phyloP scores from a whole-genome alignment of 169 alveolate genomes.

The Plasmodium blacklocki region DNA sequence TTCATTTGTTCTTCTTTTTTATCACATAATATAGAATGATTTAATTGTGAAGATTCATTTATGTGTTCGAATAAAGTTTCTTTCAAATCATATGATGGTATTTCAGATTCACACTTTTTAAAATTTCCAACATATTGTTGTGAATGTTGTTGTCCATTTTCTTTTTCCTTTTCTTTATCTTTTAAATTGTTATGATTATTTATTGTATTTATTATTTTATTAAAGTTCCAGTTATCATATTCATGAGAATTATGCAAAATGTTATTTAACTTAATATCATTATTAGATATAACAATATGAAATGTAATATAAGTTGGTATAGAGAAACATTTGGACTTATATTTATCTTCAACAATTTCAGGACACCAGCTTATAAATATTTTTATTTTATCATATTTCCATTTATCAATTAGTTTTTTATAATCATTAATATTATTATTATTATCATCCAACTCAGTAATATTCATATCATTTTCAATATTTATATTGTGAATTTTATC shows the following conservation, averaged over 20 bases:
- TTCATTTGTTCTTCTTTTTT: neutral
- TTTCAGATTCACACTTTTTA: no score
- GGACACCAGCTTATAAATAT: conserved; percentile 71
- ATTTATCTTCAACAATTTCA: conserved; percentile 71
- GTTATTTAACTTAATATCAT: neutral
- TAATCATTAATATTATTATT: conserved; percentile 11
- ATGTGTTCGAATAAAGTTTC: no score
- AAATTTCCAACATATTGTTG: no score
- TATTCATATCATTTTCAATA: neutral
- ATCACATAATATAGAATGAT: neutral
- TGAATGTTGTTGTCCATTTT: neutral
- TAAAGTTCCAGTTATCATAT: conserved; percentile 31
- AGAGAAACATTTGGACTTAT: conserved; percentile 73
- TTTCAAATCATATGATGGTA: no score
- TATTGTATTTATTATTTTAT: conserved; percentile 17
- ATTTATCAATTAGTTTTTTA: conserved; percentile 1
- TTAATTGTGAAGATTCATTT: no score
- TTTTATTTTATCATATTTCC: conserved; percentile 40
- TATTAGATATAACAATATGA: conserved; percentile 60
- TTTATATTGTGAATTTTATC: neutral
- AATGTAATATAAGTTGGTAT: conserved; percentile 28
- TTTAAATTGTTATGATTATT: neutral
- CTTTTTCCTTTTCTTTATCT: neutral
- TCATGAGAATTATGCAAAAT: neutral
- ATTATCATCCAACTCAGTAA: neutral